Percentiles rank a stretch among this genome's conserved stretches.
Evolutionary conservation across 148 eudicot genomes (phyloP).

Genomic region (Nepenthes gracilis): DNA sequence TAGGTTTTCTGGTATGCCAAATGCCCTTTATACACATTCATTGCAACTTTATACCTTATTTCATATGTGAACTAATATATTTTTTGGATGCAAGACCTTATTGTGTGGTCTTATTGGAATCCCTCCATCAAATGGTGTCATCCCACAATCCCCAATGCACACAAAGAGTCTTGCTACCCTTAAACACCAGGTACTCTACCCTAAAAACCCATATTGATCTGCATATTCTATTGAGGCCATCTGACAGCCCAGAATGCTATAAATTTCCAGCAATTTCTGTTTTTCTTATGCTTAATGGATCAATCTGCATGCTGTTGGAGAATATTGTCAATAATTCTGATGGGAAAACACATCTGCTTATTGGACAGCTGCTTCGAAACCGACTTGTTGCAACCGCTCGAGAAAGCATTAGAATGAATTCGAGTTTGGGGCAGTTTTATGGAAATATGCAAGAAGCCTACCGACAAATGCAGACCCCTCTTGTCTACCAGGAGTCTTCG

Average conservation of each 20-base stretch:
- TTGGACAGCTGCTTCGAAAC: constrained; percentile 57
- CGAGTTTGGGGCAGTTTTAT: constrained; percentile 67
- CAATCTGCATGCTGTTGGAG: neutral
- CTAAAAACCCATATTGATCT: neutral
- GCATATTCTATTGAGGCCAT: neutral
- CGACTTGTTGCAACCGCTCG: constrained; percentile 59
- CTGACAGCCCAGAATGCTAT: too few species aligned
- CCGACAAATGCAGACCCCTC: constrained; percentile 81
- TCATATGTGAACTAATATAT: neutral
- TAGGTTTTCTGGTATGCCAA: constrained; percentile 20
- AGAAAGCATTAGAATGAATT: constrained; percentile 49
- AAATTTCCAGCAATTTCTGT: neutral
- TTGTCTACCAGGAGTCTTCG: constrained; percentile 58
- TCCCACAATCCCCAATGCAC: constrained; percentile 31
- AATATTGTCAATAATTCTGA: neutral
- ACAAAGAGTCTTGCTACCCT: constrained; percentile 27
- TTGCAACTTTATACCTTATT: neutral
- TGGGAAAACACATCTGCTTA: neutral
- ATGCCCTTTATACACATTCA: neutral
- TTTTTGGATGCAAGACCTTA: constrained; percentile 18
- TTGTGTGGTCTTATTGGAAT: constrained; percentile 27
- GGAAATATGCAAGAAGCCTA: constrained; percentile 87
- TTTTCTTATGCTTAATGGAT: neutral
- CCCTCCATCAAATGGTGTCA: constrained; percentile 25
- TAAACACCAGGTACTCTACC: constrained; percentile 11